Base-by-base conservation (phyloP, 768 basidiomycete species). In the Lactarius hengduanensis region DNA sequence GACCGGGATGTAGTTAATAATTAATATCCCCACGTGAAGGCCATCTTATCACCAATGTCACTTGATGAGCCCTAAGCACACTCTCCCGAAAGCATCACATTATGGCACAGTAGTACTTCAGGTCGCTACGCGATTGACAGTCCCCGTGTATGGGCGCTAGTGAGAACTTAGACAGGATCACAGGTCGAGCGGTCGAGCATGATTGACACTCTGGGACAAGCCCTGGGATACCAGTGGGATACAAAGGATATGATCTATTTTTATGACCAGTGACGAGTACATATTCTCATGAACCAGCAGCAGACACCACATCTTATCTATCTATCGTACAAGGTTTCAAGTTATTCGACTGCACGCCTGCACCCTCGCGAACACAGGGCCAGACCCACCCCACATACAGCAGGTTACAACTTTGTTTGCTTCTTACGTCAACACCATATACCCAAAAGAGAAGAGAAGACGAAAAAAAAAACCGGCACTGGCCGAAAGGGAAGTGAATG, bases 371-470 rank as follows among this genome's bases (percentile, higher is more conserved):
- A 22, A 40, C 2, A 45, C 16, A 20, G 54, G 41, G 36, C 45
- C 50, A 36, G 45, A 26, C 20, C 36, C 55, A 30, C 45, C n/a
- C 18, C 38, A 65, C 59, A 45, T 61, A 61, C 30, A 32, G 16
- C 47, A 50, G 11, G n/a, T 28, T 57, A 26, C 57, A 34, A 20
- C 7, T 22, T 34, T 32, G 28, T 65, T 56, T 32, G 13, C 57
- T 36, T 16, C 26, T 43, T 50, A 57, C 60, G 36, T 65, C 65
- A 57, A 66, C 28, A 47, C 22, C 41, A 22, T 16, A 30, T n/a
- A 20, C 40, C 40, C 47, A 10, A 53, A 53, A 53, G 2, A 53
- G 50, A 26, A 66, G 30, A 41, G 40, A 57, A 15, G n/a, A 40
- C 38, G 28, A 50, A 50, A 50, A 8, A 8, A 47, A 26, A 53